Evolutionary conservation across 306 rosid genomes (phyloP).

Genomic region (Quercus engelmannii): DNA sequence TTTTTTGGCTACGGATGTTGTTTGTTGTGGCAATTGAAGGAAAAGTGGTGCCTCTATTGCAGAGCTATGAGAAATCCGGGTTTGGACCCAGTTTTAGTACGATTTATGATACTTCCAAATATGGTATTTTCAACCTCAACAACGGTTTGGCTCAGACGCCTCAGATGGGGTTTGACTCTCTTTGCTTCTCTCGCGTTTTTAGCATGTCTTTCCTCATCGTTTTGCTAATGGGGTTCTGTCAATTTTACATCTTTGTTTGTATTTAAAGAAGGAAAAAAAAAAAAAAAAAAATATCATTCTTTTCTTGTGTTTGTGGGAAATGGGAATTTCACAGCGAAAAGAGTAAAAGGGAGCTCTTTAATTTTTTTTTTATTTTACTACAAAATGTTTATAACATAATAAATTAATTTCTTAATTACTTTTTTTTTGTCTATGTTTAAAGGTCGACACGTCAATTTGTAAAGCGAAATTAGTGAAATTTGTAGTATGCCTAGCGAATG

Average conservation of each 20-base stretch:
- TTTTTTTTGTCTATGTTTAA: neutral
- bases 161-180: conserved; percentile 82
- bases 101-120: conserved; percentile 74
- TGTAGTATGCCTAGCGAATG: neutral
- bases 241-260: neutral
- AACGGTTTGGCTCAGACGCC: conserved; percentile 92
- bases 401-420: neutral
- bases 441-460: no score
- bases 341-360: neutral
- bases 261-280: neutral
- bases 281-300: neutral
- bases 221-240: neutral
- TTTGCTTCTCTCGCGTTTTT: neutral
- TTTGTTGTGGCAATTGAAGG: conserved; percentile 38
- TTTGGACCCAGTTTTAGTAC: conserved; percentile 44
- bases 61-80: conserved; percentile 40
- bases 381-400: no score
- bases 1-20: conserved; percentile 28
- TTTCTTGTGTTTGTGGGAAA: neutral
- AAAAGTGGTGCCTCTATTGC: conserved; percentile 42
- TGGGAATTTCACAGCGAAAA: neutral
- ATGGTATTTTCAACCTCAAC: conserved; percentile 59
- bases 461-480: neutral
- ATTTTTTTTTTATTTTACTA: neutral
- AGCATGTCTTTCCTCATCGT: neutral